Percentiles rank a stretch among this genome's conserved stretches.
These are phyloP conservation scores for Astrocystis sublimbata DNA, from an alignment of 495 filamentous ascomycete species.

Conservation along the genomic window DNA sequence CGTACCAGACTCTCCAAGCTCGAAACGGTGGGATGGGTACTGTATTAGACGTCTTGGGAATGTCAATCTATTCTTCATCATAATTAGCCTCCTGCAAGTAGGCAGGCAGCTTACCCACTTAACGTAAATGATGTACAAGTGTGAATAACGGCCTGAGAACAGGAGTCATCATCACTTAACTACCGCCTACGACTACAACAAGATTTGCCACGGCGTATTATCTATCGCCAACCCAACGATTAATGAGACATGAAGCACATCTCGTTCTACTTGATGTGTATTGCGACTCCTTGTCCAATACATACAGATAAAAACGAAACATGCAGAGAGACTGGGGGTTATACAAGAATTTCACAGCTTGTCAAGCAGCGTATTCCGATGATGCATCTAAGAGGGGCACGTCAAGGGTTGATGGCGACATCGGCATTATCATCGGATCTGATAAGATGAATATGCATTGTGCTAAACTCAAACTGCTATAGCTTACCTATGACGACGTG, in stretches of 20 bases:
- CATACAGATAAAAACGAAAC: not conserved
- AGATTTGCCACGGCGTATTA: not conserved
- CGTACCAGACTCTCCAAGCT: not conserved
- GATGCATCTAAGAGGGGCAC: slow-evolving; percentile 24
- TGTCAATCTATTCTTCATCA: slow-evolving; percentile 9
- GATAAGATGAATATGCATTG: slow-evolving; percentile 47
- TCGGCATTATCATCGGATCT: slow-evolving; percentile 55
- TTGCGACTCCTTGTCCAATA: no score
- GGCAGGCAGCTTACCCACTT: slow-evolving; percentile 4
- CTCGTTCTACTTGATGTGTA: no score
- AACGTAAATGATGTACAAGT: not conserved
- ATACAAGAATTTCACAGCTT: not conserved
- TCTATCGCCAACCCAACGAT: not conserved
- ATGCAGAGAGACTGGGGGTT: not conserved
- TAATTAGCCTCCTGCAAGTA: slow-evolving; percentile 9
- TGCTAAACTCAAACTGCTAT: slow-evolving; percentile 14
- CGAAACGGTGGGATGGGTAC: slow-evolving; percentile 2
- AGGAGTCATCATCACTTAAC: not conserved
- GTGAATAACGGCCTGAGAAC: not conserved
- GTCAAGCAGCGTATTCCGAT: slow-evolving; percentile 12
- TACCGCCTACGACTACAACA: not conserved
- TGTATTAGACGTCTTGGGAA: not conserved
- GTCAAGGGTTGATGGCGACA: slow-evolving; percentile 33
- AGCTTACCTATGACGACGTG: slow-evolving; percentile 25
- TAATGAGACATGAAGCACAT: no score